phyloP scores from a whole-genome alignment of 2,329 filamentous ascomycete species.

The Fusarium xyrophilum region DNA sequence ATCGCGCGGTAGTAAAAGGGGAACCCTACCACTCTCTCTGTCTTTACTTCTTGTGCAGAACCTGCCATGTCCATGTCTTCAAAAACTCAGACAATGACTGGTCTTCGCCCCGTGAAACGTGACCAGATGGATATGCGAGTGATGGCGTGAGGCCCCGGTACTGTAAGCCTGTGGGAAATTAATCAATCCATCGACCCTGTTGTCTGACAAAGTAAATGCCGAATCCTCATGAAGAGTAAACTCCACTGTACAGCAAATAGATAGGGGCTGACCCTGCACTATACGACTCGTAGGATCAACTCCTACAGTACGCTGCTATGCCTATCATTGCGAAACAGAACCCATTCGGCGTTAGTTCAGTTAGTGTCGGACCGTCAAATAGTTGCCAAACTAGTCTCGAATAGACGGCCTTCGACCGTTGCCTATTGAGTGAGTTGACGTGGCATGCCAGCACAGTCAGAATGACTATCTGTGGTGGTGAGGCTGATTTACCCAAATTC shows the following conservation, averaged over 20 bases:
- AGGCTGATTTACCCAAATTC: conserved; percentile 19
- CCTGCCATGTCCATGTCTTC: conserved; percentile 22
- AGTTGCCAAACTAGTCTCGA: conserved; percentile 9
- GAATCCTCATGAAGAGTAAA: not conserved
- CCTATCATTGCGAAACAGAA: conserved; percentile 27
- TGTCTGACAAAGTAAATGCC: conserved; percentile 1
- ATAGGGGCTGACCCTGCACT: conserved; percentile 11
- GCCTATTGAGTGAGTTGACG: conserved; percentile 32
- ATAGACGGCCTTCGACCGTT: conserved; percentile 25
- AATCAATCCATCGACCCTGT: conserved; percentile 28
- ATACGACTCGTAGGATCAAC: conserved; percentile 4
- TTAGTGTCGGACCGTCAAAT: conserved; percentile 16
- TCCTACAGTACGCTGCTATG: not conserved
- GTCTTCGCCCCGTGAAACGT: conserved; percentile 34
- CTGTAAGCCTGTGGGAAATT: conserved; percentile 34
- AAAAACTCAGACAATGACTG: conserved; percentile 15
- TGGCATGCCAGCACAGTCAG: conserved; percentile 36
- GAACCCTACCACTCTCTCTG: not conserved
- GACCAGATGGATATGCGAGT: conserved; percentile 39
- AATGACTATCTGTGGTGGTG: conserved; percentile 4
- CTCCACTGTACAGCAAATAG: not conserved
- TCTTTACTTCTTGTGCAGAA: not conserved
- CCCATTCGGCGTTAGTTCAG: conserved; percentile 3
- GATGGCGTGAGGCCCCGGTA: conserved; percentile 33
- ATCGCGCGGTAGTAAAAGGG: conserved; percentile 17